phyloP scores from a whole-genome alignment of 1,284 basidiomycete genomes.

The Melampsora occidentalis region DNA sequence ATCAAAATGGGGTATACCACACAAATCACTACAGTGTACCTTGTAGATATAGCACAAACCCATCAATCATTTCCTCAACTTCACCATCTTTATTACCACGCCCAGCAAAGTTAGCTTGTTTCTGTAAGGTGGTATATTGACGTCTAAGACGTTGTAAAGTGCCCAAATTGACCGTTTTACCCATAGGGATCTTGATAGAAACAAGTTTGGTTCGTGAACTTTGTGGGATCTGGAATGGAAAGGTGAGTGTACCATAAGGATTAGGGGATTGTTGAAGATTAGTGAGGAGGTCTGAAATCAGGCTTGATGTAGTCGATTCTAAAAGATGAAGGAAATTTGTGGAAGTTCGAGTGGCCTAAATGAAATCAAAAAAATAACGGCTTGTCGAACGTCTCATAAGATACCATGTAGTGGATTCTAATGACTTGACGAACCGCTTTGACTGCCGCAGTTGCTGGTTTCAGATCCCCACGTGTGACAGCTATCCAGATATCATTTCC shows the following conservation, averaged over 20 bases:
- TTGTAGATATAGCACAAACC: conserved; percentile 39
- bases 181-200: conserved; percentile 33
- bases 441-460: conserved; percentile 39
- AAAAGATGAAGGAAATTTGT: conserved; percentile 40
- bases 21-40: conserved; percentile 10
- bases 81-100: conserved; percentile 12
- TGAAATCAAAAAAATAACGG: background rate
- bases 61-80: conserved; percentile 28
- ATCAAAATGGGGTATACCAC: too few species aligned
- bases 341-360: conserved; percentile 34
- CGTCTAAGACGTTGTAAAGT: conserved; percentile 33
- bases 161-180: conserved; percentile 35
- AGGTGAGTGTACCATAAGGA: conserved; percentile 21
- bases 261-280: conserved; percentile 18
- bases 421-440: conserved; percentile 19
- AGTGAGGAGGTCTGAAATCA: conserved; percentile 25
- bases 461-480: conserved; percentile 27
- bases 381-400: background rate
- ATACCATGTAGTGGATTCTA: background rate
- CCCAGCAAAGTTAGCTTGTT: conserved; percentile 38
- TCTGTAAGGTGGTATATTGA: conserved; percentile 40
- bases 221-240: conserved; percentile 30
- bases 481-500: conserved; percentile 35
- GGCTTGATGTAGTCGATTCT: conserved; percentile 23
- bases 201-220: conserved; percentile 14